Evolutionary conservation across 495 filamentous ascomycete genomes (phyloP).

Genomic region (Aspergillus bridgeri): DNA sequence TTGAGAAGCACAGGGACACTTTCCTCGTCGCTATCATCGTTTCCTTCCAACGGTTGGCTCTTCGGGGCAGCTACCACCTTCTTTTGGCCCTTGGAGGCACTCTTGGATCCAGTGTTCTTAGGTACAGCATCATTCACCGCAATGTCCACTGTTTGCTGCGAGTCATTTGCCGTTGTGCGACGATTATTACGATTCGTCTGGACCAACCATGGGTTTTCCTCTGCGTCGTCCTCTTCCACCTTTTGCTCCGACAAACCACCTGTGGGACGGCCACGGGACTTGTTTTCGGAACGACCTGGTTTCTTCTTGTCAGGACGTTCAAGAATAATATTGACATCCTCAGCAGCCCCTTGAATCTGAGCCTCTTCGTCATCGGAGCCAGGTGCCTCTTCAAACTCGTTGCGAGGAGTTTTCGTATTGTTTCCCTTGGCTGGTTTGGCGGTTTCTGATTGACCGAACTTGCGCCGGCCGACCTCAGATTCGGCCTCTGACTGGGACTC

Average conservation of each 20-base stretch:
- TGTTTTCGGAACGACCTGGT: conserved; percentile 13
- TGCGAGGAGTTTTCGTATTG: conserved; percentile 27
- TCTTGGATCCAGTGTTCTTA: conserved; percentile 13
- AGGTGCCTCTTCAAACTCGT: conserved; percentile 59
- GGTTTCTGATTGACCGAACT: conserved; percentile 52
- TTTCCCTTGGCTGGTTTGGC: conserved; percentile 20
- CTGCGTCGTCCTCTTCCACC: conserved; percentile 21
- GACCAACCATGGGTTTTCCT: conserved; percentile 51
- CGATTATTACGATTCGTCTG: conserved; percentile 40
- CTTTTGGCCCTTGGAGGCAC: conserved; percentile 20
- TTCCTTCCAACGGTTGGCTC: conserved; percentile 22
- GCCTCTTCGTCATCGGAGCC: conserved; percentile 52
- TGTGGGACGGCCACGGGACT: conserved; percentile 17
- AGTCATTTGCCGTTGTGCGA: conserved; percentile 27
- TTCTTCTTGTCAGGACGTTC: conserved; percentile 25
- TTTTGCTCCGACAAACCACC: conserved; percentile 20
- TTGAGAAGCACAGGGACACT: conserved; percentile 63
- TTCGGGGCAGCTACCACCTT: conserved; percentile 15
- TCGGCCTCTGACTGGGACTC: conserved; percentile 56
- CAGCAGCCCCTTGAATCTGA: conserved; percentile 19
- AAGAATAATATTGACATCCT: conserved; percentile 23
- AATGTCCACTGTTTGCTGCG: conserved; percentile 40
- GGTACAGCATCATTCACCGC: conserved; percentile 30
- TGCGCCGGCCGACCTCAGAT: conserved; percentile 58
- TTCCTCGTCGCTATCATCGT: conserved; percentile 51